Conservation (phyloP, 2,329 filamentous ascomycete genomes). For the Macrophomina pseudophaseolina region DNA sequence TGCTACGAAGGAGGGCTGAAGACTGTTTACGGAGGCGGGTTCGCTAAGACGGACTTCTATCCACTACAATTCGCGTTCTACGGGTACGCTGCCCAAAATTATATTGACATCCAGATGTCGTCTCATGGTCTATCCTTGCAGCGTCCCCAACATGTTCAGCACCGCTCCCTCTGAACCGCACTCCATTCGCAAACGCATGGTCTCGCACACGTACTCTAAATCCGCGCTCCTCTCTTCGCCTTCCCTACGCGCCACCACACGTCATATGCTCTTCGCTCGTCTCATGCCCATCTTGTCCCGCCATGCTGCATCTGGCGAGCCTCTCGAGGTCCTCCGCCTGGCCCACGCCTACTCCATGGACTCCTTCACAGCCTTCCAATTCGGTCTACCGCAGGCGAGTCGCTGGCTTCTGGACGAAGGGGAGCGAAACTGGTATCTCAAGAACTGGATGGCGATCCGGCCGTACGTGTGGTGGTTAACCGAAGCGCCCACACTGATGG, state of each 20-base stretch:
- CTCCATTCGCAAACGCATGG: conserved; percentile 74
- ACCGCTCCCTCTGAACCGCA: conserved; percentile 67
- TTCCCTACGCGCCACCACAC: conserved; percentile 62
- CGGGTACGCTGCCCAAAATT: neutral
- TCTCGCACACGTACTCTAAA: conserved; percentile 83
- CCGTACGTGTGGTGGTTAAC: conserved; percentile 61
- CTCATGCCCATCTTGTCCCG: conserved; percentile 62
- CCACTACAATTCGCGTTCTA: neutral
- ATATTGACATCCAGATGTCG: neutral
- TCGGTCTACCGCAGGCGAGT: conserved; percentile 68
- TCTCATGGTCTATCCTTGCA: neutral
- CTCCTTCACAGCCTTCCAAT: conserved; percentile 75
- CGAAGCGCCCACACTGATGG: conserved; percentile 68
- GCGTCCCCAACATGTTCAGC: conserved; percentile 72
- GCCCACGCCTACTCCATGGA: conserved; percentile 78
- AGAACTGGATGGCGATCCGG: conserved; percentile 67
- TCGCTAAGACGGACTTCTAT: neutral
- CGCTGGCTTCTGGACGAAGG: conserved; percentile 65
- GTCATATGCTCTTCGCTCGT: conserved; percentile 63
- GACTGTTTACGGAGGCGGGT: conserved; percentile 70
- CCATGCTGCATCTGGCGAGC: conserved; percentile 8
- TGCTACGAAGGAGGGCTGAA: conserved; percentile 68
- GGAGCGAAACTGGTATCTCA: conserved; percentile 66
- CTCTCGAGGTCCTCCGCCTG: conserved; percentile 52
- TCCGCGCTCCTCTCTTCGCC: conserved; percentile 69